Percentiles rank a stretch among this genome's conserved stretches.
Evolutionary conservation across 2,329 filamentous ascomycete genomes (phyloP).

Genomic region (Pseudogymnoascus sp.): DNA sequence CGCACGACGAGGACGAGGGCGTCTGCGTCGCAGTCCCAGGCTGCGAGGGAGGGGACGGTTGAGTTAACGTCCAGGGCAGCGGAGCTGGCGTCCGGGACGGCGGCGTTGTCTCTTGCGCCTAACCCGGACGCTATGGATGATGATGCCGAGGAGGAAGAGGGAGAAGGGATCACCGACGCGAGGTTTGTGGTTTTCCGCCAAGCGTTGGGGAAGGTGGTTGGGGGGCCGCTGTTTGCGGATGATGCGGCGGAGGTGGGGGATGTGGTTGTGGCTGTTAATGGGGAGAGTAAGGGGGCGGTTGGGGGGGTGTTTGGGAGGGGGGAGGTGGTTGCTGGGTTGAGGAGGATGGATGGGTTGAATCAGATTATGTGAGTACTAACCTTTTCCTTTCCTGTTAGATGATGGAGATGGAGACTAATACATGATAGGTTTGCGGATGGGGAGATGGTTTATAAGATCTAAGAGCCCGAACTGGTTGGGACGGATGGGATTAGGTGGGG

Average conservation of each 20-base stretch:
- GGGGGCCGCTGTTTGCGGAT: constrained; percentile 74
- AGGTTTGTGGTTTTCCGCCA: constrained; percentile 69
- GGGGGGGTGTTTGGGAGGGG: constrained; percentile 55
- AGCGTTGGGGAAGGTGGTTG: constrained; percentile 74
- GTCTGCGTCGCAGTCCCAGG: constrained; percentile 19
- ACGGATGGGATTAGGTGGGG: neutral
- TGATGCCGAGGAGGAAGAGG: constrained; percentile 33
- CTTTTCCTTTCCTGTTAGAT: neutral
- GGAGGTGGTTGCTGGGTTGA: constrained; percentile 71
- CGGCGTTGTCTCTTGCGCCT: constrained; percentile 21
- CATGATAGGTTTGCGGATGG: constrained; percentile 47
- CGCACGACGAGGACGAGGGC: constrained; percentile 13
- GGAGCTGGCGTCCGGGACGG: constrained; percentile 21
- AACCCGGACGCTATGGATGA: constrained; percentile 31
- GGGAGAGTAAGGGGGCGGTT: constrained; percentile 44
- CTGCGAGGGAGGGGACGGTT: constrained; percentile 22
- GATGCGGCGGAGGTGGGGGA: constrained; percentile 70
- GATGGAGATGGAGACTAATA: constrained; percentile 8
- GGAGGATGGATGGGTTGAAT: constrained; percentile 72
- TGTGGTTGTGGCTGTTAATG: constrained; percentile 73
- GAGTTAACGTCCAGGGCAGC: constrained; percentile 20
- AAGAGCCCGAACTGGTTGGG: constrained; percentile 21
- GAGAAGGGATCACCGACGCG: constrained; percentile 29
- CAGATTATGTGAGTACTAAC: constrained; percentile 75
- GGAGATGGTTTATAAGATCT: constrained; percentile 63